Evolutionary conservation across 345 rosid genomes (phyloP).

Genomic region (Citrus inodora): DNA sequence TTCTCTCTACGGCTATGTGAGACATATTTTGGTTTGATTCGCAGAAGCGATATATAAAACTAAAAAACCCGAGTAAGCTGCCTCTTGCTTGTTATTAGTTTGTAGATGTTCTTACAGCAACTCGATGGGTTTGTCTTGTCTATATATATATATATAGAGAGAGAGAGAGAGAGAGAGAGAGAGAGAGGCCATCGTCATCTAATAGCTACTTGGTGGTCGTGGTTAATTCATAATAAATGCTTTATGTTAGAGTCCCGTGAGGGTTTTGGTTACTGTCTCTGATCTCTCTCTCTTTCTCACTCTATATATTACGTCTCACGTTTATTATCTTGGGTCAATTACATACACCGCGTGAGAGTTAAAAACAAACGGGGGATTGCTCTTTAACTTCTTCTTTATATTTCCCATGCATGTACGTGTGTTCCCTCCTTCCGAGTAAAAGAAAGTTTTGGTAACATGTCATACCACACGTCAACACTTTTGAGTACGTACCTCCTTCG

Average conservation of each 20-base stretch:
- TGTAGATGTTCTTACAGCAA: background rate
- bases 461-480: background rate
- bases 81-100: background rate
- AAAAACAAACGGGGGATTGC: constrained; percentile 5
- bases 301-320: constrained; percentile 46
- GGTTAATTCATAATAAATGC: constrained; percentile 43
- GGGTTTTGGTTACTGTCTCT: constrained; percentile 19
- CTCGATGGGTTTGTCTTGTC: background rate
- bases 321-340: constrained; percentile 51
- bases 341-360: constrained; percentile 40
- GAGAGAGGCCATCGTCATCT: background rate
- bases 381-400: constrained; percentile 17
- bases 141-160: background rate
- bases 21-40: constrained; percentile 39
- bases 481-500: background rate
- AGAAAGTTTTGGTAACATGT: background rate
- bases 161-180: constrained; percentile 11
- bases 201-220: background rate
- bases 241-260: constrained; percentile 57
- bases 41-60: too few relatives aligned
- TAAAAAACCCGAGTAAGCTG: background rate
- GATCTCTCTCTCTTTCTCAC: too few relatives aligned
- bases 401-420: constrained; percentile 17
- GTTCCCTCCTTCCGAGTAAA: background rate
- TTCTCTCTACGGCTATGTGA: constrained; percentile 88